These are phyloP conservation scores for Neurospora sp. DNA, from an alignment of 2,329 filamentous ascomycete genomes.

Conservation along the genomic window DNA sequence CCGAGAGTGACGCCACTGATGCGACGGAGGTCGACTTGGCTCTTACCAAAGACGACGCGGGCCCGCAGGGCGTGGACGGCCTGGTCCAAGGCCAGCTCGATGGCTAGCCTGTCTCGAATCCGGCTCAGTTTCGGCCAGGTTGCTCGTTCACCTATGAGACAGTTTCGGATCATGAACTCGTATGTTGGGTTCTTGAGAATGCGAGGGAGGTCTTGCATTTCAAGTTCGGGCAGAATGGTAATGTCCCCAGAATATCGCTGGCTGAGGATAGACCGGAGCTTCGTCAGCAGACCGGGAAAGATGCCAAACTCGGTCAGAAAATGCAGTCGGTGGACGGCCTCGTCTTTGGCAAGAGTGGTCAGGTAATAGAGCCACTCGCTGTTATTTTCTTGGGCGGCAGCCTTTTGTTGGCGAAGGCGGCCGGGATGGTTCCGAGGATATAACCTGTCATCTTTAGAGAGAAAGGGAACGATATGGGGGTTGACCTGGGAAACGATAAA, in stretches of 20 bases:
- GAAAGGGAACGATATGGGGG: slow-evolving; percentile 81
- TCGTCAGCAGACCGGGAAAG: slow-evolving; percentile 68
- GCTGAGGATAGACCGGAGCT: slow-evolving; percentile 69
- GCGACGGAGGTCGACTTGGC: slow-evolving; percentile 49
- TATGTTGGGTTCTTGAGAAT: slow-evolving; percentile 76
- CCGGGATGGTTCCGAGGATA: slow-evolving; percentile 25
- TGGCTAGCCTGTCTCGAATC: slow-evolving; percentile 77
- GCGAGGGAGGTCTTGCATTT: slow-evolving; percentile 60
- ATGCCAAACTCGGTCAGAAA: slow-evolving; percentile 71
- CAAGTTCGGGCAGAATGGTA: slow-evolving; percentile 78
- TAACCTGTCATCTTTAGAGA: slow-evolving; percentile 61
- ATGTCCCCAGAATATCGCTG: slow-evolving; percentile 94
- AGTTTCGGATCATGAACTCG: slow-evolving; percentile 76
- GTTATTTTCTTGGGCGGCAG: slow-evolving; percentile 3
- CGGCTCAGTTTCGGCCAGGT: slow-evolving; percentile 87
- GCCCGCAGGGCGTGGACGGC: slow-evolving; percentile 61
- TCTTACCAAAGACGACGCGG: slow-evolving; percentile 58
- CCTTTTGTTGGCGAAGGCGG: slow-evolving; percentile 5
- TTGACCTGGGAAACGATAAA: slow-evolving; percentile 98
- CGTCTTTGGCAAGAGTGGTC: slow-evolving; percentile 65
- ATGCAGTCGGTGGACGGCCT: slow-evolving; percentile 71
- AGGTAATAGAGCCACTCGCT: slow-evolving; percentile 52
- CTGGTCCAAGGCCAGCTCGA: slow-evolving; percentile 74
- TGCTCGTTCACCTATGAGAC: slow-evolving; percentile 68
- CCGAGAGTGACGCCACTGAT: slow-evolving; percentile 25